These are phyloP conservation scores for Cryptosporidium xiaoi DNA, from an alignment of 169 alveolate genomes.

Conservation along the genomic window DNA sequence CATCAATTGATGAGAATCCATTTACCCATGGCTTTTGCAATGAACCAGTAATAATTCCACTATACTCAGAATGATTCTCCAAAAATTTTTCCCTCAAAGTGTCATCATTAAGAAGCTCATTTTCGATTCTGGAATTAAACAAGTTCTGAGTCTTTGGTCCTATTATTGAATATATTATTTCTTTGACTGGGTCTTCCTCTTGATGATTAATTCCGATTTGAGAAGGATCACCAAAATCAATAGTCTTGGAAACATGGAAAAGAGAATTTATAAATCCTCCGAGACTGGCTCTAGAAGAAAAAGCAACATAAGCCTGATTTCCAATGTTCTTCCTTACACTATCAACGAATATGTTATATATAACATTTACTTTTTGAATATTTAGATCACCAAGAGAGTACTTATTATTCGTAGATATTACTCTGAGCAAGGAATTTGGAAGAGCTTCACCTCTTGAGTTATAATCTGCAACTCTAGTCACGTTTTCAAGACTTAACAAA, in stretches of 20 bases:
- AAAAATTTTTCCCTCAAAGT: too few relatives aligned
- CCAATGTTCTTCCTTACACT: neutral
- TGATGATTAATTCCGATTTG: too few relatives aligned
- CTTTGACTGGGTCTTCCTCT: too few relatives aligned
- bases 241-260: neutral
- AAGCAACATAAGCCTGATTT: neutral
- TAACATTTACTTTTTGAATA: neutral
- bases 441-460: conserved; percentile 1
- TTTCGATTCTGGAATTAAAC: too few relatives aligned
- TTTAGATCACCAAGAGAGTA: conserved; percentile 12
- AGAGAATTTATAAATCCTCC: neutral
- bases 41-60: conserved; percentile 4
- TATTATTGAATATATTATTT: too few relatives aligned
- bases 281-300: neutral
- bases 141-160: too few relatives aligned
- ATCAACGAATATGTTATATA: neutral
- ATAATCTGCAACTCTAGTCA: conserved; percentile 7
- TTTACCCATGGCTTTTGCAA: conserved; percentile 17
- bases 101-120: too few relatives aligned
- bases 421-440: neutral
- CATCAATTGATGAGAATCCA: neutral
- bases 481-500: conserved; percentile 12
- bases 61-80: too few relatives aligned
- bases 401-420: neutral
- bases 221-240: too few relatives aligned